Percentiles rank a stretch among this genome's conserved stretches.
phyloP scores from a whole-genome alignment of 2,329 filamentous ascomycete genomes.

The Hypoxylon sp. region DNA sequence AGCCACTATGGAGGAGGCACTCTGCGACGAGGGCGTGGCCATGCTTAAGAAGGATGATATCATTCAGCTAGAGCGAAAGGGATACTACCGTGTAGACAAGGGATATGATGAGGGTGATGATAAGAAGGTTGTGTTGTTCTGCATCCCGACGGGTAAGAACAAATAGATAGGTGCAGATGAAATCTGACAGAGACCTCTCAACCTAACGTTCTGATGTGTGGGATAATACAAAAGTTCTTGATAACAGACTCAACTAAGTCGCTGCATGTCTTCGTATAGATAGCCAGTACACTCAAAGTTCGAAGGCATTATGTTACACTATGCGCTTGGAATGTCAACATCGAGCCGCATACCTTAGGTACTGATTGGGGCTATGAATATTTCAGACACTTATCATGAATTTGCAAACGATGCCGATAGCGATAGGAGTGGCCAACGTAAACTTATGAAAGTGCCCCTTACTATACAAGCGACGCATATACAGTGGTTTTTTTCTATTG shows the following conservation, averaged over 20 bases:
- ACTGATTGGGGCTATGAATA: background rate
- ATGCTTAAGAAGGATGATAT: slow-evolving; percentile 89
- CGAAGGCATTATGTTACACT: background rate
- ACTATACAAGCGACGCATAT: background rate
- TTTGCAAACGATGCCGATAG: background rate
- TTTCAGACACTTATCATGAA: background rate
- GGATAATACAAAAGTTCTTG: slow-evolving; percentile 19
- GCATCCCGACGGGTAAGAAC: slow-evolving; percentile 70
- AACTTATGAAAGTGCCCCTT: background rate
- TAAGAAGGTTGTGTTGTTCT: slow-evolving; percentile 69
- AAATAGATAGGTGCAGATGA: slow-evolving; percentile 53
- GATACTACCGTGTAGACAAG: slow-evolving; percentile 90
- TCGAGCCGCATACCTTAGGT: background rate
- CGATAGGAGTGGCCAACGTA: background rate
- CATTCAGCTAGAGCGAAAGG: slow-evolving; percentile 94
- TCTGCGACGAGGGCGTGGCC: slow-evolving; percentile 85
- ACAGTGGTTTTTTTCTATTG: background rate
- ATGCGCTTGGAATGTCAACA: background rate
- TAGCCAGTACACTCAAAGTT: background rate
- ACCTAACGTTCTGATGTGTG: background rate
- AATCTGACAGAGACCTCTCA: background rate
- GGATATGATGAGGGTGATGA: slow-evolving; percentile 67
- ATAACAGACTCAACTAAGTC: background rate
- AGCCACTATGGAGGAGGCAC: slow-evolving; percentile 78
- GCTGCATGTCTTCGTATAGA: background rate